Percentiles rank a stretch among this genome's conserved stretches.
Conservation (phyloP, 345 rosid species). For the Populus pruinosa region DNA sequence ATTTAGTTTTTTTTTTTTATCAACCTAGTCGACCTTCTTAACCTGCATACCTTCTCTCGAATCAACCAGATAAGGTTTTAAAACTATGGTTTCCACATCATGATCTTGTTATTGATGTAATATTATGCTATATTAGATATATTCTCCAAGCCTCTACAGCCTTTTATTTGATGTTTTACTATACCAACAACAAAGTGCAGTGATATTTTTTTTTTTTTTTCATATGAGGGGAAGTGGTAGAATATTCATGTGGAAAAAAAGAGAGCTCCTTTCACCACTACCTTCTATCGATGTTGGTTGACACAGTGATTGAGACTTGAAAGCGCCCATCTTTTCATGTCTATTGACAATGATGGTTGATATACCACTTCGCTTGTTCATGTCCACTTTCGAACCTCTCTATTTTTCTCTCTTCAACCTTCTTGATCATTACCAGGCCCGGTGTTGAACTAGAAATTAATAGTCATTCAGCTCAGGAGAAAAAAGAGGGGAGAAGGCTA, state of each 20-base stretch:
- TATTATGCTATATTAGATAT: not conserved
- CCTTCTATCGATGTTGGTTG: slow-evolving; percentile 45
- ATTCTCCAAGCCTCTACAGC: not conserved
- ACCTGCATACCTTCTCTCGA: no score
- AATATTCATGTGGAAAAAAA: not conserved
- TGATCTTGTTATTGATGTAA: slow-evolving; percentile 10
- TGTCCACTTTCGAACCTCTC: slow-evolving; percentile 44
- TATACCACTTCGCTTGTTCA: slow-evolving; percentile 46
- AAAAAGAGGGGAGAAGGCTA: not conserved
- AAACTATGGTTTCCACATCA: slow-evolving; percentile 8
- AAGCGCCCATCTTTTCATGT: slow-evolving; percentile 90
- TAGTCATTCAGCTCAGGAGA: not conserved
- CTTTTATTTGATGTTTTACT: not conserved
- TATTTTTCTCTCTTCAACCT: slow-evolving; percentile 8
- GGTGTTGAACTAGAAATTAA: slow-evolving; percentile 6
- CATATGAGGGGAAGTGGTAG: not conserved
- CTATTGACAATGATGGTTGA: slow-evolving; percentile 73
- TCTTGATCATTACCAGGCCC: slow-evolving; percentile 29
- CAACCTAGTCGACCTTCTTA: not conserved
- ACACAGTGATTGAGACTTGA: slow-evolving; percentile 68
- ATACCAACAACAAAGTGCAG: not conserved
- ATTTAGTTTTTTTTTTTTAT: not conserved
- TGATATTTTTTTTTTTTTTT: not conserved
- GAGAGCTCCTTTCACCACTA: slow-evolving; percentile 30
- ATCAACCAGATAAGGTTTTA: not conserved